Conservation (phyloP, 352 stramenopile species). For the Pythium coloratum region DNA sequence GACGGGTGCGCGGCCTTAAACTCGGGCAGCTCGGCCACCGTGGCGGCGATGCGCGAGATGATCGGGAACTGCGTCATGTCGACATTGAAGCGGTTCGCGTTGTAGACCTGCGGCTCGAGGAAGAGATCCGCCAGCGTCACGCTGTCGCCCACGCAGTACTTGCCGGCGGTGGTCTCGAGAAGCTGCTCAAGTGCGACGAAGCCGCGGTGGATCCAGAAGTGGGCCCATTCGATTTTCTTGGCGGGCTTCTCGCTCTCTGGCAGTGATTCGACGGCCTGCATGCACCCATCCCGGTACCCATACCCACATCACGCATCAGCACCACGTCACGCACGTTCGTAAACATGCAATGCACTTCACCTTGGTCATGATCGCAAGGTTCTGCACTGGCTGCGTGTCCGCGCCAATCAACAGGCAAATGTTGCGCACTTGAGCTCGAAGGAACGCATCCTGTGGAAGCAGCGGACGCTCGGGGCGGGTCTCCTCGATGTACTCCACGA, state of each 20-base stretch:
- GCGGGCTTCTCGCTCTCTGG: slow-evolving; percentile 50
- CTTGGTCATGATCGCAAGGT: slow-evolving; percentile 72
- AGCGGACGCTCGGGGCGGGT: slow-evolving; percentile 67
- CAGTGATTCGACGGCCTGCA: slow-evolving; percentile 28
- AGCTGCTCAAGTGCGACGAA: slow-evolving; percentile 83
- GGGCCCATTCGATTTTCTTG: slow-evolving; percentile 55
- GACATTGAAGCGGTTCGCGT: slow-evolving; percentile 87
- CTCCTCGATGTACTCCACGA: slow-evolving; percentile 94
- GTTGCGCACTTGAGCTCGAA: slow-evolving; percentile 79
- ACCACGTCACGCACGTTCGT: neutral
- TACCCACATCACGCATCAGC: slow-evolving; percentile 18
- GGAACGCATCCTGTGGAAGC: slow-evolving; percentile 68
- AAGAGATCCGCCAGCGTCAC: slow-evolving; percentile 90
- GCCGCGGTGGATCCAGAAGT: slow-evolving; percentile 78
- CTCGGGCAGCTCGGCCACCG: slow-evolving; percentile 63
- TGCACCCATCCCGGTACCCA: neutral
- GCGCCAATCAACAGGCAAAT: slow-evolving; percentile 90
- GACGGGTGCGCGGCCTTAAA: slow-evolving; percentile 85
- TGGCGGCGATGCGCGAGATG: slow-evolving; percentile 77
- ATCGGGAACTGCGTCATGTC: slow-evolving; percentile 88
- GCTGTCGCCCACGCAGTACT: slow-evolving; percentile 73
- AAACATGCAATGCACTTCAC: slow-evolving; percentile 24
- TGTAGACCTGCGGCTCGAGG: slow-evolving; percentile 92
- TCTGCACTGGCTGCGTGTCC: slow-evolving; percentile 92
- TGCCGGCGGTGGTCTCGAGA: slow-evolving; percentile 48